These are phyloP conservation scores for Beauveria sp. DNA, from an alignment of 2,329 filamentous ascomycete species.

Conservation along the genomic window DNA sequence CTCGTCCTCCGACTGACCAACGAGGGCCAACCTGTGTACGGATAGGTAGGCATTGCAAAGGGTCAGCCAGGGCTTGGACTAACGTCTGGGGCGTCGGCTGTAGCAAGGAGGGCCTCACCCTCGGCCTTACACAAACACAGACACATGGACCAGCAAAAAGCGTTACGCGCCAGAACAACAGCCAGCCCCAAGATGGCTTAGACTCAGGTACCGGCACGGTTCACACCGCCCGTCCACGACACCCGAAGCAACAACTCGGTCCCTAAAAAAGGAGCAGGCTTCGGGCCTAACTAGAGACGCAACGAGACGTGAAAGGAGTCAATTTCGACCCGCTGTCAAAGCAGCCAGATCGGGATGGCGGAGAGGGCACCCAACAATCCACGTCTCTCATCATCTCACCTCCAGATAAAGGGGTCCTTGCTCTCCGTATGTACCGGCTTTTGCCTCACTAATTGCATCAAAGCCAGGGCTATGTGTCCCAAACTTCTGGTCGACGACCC, in stretches of 20 bases:
- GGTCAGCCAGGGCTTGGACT: neutral
- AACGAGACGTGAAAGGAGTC: neutral
- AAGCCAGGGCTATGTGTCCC: neutral
- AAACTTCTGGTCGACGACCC: neutral
- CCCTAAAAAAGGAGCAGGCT: neutral
- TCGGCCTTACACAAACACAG: neutral
- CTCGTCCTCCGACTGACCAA: neutral
- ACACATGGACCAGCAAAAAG: neutral
- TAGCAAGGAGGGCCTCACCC: constrained; percentile 1
- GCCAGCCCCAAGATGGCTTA: neutral
- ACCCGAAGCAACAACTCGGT: neutral
- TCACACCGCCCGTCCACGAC: neutral
- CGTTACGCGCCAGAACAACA: neutral
- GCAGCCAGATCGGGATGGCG: neutral
- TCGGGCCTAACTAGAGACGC: neutral
- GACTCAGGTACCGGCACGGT: constrained; percentile 2
- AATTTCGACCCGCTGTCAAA: neutral
- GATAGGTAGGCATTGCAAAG: neutral
- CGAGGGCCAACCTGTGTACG: neutral
- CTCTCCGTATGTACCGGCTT: neutral
- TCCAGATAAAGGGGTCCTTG: neutral
- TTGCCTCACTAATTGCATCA: neutral
- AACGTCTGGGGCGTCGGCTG: neutral
- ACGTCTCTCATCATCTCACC: neutral
- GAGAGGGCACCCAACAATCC: neutral